Evolutionary conservation across 768 basidiomycete species (phyloP), one percentile per base, ranked within the genome.

Genomic region (Tulasnella sp.): DNA sequence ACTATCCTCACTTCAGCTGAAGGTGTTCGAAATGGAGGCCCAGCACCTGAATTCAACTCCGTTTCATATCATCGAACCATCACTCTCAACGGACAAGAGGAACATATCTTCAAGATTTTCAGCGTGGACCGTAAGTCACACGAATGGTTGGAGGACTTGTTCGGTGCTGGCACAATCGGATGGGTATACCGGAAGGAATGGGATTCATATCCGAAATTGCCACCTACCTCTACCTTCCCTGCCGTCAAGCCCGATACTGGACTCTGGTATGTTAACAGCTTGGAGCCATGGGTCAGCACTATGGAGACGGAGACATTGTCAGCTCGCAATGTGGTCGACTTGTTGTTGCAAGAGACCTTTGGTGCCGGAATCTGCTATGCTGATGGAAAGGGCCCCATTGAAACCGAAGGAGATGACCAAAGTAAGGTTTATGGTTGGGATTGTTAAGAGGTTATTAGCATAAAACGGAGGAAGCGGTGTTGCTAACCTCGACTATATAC

Each of bases 261-360:
- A 3, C 70, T 95, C 37, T 93, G 87, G 68, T 96, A 96, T 59
- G 81, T 90, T 40, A 93, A 91, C 57, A 78, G 85, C 1, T 84
- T 95, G 56, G 93, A 98, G 68, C 81, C 88, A 77, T 76, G 88
- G 58, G 83, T 91, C 40, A 85, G 81, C 12, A 89, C 88, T 5
- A 95, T 96, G 92, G 92, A 96, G 65, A 92, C 90, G 0, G 81
- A 91, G 65, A 89, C 86, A 0, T 64, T 93, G 28, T 73, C 86
- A 0, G 77, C 85, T 0, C 77, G 88, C 28, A 91, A 92, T 62
- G 72, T 83, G 33, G 85, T 88, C 41, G 87, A 89, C 58, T 67
- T 86, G 22, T 70, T 90, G 16, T 67, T 91, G 19, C 72, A 75
- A 29, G 83, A 89, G 28, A 74, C 80, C 59, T 90, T 83, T 63